Base-by-base conservation (phyloP, 768 basidiomycete genomes). In the Cantharellus cinnabarinus region DNA sequence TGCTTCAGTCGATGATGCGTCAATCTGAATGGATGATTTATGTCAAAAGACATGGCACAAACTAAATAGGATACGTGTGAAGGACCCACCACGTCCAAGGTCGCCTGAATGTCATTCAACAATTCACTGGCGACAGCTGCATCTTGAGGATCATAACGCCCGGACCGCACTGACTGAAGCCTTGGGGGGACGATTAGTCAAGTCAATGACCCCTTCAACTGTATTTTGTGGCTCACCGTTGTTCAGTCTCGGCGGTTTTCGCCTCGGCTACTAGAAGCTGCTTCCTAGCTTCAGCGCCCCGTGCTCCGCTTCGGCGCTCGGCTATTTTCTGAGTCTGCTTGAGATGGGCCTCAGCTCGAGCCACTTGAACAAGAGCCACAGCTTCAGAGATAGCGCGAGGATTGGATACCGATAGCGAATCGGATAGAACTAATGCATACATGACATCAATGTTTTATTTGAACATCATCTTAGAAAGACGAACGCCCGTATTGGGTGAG, bases 271-370 rank as follows among this genome's bases (percentile, higher is more conserved):
- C 69, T 20, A 78, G 69, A 37, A 78, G 70, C 14, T 74, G 74
- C 63, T 77, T 75, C 52, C 80, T 73, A 4, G 81, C 78, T 14
- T 76, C 74, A 50, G 75, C 74, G 0, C 81, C 80, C 37, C 80
- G 69, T 4, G 79, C 73, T 1, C 81, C 80, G 3, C 75, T 76
- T 40, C 79, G 70, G 57, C 77, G 70, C 2, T 68, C 65, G 0
- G 81, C 80, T 14, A 77, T 73, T 61, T 76, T 75, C 58, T 65
- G 64, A 7, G 69, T 70, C 34, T 73, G 69, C 40, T 72, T 69
- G 37, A 69, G 58, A 4, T 65, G 66, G 2, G 60, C 52, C 41
- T 71, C 65, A 40, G 62, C 50, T 50, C 63, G 59, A 14, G 62
- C 48, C 5, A 66, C 42, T 44, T 63, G 50, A 15, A 68, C 50